Evolutionary conservation across 2,329 filamentous ascomycete species (phyloP).

Genomic region (Aspergillus sp.): DNA sequence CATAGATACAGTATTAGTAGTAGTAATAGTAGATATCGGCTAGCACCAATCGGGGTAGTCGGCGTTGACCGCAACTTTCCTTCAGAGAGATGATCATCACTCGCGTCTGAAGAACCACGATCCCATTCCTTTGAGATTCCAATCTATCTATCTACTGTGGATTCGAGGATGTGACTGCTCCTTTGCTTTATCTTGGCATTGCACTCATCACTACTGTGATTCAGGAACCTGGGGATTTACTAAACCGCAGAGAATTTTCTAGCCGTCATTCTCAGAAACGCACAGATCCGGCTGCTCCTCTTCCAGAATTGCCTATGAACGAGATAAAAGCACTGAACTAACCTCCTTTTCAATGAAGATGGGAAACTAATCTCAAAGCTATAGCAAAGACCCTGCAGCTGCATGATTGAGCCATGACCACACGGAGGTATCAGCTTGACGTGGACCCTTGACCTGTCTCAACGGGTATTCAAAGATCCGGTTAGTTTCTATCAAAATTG

Average conservation of each 20-base stretch:
- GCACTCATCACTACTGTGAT: background rate
- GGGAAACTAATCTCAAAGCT: no score
- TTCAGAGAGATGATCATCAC: background rate
- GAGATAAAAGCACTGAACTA: no score
- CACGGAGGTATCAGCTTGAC: background rate
- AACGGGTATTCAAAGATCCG: background rate
- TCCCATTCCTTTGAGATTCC: background rate
- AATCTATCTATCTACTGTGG: background rate
- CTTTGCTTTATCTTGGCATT: background rate
- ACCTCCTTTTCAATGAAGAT: rapidly evolving
- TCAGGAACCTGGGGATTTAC: background rate
- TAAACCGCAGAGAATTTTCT: background rate
- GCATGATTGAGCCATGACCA: background rate
- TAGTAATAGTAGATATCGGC: background rate
- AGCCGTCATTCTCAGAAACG: background rate
- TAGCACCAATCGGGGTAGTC: background rate
- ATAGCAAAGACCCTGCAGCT: background rate
- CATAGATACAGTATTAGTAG: background rate
- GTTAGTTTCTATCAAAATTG: background rate
- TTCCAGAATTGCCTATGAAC: no score
- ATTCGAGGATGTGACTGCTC: background rate
- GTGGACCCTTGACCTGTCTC: background rate
- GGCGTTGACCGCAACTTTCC: constrained; percentile 1
- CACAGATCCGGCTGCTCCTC: no score
- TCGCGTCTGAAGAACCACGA: background rate